Evolutionary conservation across 148 eudicot genomes (phyloP).

Genomic region (Fagopyrum tataricum): DNA sequence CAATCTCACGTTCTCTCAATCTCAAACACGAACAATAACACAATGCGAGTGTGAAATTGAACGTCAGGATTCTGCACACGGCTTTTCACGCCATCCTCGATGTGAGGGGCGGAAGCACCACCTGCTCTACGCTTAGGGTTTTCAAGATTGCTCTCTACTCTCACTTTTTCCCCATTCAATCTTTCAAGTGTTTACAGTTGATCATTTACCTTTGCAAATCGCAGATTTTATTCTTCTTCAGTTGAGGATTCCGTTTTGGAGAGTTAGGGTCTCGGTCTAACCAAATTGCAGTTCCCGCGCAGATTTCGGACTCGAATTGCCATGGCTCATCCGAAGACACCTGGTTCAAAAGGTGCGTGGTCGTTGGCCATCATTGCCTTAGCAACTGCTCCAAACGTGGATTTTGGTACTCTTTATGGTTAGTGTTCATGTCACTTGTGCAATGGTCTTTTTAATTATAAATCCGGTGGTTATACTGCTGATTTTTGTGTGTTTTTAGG

Average conservation of each 20-base stretch:
- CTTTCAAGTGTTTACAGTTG: not conserved
- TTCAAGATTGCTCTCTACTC: not conserved
- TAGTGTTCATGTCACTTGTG: not conserved
- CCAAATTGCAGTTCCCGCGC: not conserved
- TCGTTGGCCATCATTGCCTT: slow-evolving; percentile 58
- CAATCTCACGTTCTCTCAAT: too few relatives aligned
- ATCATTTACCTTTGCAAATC: not conserved
- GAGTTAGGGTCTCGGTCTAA: not conserved
- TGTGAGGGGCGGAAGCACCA: not conserved
- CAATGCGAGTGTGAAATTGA: too few relatives aligned
- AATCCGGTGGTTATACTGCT: slow-evolving; percentile 10
- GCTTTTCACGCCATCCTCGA: not conserved
- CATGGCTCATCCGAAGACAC: slow-evolving; percentile 22
- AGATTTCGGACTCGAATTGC: not conserved
- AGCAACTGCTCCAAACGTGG: slow-evolving; percentile 41
- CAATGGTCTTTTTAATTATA: not conserved
- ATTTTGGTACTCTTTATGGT: slow-evolving; percentile 42
- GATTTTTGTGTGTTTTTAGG: slow-evolving; percentile 23
- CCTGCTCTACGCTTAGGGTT: not conserved
- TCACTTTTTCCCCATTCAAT: not conserved
- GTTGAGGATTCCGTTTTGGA: not conserved
- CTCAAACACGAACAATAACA: too few relatives aligned
- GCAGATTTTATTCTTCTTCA: not conserved
- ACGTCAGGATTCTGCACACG: too few relatives aligned
- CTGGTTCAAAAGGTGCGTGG: slow-evolving; percentile 37